phyloP scores from a whole-genome alignment of 441 rosid species.

The Jatropha podagrica region DNA sequence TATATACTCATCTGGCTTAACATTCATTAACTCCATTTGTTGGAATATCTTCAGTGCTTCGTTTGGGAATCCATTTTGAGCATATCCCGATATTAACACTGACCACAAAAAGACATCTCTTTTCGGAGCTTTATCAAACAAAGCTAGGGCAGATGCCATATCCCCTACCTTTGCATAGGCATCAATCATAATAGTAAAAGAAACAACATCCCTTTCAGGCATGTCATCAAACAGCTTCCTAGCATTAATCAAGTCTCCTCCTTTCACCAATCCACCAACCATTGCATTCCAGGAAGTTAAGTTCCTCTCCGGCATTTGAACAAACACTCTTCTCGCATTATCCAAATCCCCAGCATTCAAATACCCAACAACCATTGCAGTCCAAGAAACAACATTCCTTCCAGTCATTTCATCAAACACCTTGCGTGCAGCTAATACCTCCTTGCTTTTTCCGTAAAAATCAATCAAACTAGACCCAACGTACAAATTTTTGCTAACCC shows the following conservation, averaged over 20 bases:
- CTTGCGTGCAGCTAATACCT: conserved; percentile 47
- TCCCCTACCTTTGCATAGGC: conserved; percentile 74
- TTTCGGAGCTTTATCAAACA: conserved; percentile 56
- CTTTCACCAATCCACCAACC: conserved; percentile 49
- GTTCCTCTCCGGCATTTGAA: conserved; percentile 60
- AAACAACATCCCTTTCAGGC: conserved; percentile 53
- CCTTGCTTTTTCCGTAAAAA: conserved; percentile 59
- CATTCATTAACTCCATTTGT: conserved; percentile 43
- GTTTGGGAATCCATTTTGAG: conserved; percentile 63
- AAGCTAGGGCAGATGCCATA: conserved; percentile 56
- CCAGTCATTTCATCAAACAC: conserved; percentile 13
- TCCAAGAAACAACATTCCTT: conserved; percentile 70
- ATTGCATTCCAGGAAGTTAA: conserved; percentile 64
- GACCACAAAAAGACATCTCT: conserved; percentile 69
- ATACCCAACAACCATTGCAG: conserved; percentile 61
- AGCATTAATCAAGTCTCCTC: conserved; percentile 57
- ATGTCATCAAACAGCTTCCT: conserved; percentile 64
- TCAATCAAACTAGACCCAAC: conserved; percentile 65
- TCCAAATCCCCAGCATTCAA: conserved; percentile 44
- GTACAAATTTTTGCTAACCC: conserved; percentile 45
- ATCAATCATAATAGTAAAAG: conserved; percentile 66
- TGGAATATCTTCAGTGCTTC: conserved; percentile 54
- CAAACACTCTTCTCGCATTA: conserved; percentile 49
- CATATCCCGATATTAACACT: conserved; percentile 69
- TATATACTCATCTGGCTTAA: conserved; percentile 66